A percentile compares a stretch with the other conserved stretches of the same genome.
These are phyloP conservation scores for Colletotrichum melonis DNA, from an alignment of 2,329 filamentous ascomycete genomes.

Conservation along the genomic window DNA sequence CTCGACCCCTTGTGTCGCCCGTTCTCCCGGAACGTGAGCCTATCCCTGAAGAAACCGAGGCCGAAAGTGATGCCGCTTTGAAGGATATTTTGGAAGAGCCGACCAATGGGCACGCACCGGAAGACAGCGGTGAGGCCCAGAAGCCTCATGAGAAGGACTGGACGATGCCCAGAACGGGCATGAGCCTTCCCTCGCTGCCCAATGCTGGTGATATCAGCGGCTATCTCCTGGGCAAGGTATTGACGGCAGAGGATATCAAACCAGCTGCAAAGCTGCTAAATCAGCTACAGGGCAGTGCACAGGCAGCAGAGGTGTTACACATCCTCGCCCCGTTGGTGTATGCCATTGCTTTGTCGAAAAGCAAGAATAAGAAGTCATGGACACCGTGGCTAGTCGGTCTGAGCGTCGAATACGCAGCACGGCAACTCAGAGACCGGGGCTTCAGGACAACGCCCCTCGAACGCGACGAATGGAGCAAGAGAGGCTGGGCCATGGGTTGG, in stretches of 20 bases:
- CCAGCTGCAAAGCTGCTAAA: conserved; percentile 89
- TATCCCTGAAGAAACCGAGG: conserved; percentile 69
- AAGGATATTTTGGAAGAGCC: conserved; percentile 58
- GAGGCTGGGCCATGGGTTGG: conserved; percentile 93
- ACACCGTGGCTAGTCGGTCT: conserved; percentile 91
- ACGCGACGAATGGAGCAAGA: conserved; percentile 86
- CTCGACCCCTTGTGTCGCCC: conserved; percentile 84
- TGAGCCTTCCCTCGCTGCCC: conserved; percentile 86
- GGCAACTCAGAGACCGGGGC: conserved; percentile 82
- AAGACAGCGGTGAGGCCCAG: conserved; percentile 56
- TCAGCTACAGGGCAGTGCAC: conserved; percentile 76
- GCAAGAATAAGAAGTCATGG: conserved; percentile 83
- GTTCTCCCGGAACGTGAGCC: conserved; percentile 88
- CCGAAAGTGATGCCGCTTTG: conserved; percentile 51
- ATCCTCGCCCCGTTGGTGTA: conserved; percentile 91
- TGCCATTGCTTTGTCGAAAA: conserved; percentile 82
- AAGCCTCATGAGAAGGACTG: conserved; percentile 71
- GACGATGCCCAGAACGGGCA: conserved; percentile 94
- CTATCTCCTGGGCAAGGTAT: conserved; percentile 88
- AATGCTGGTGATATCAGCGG: conserved; percentile 83
- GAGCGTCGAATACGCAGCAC: conserved; percentile 85
- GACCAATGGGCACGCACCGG: conserved; percentile 70
- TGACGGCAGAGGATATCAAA: conserved; percentile 97
- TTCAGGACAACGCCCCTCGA: conserved; percentile 88
- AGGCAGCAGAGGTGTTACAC: conserved; percentile 89